Evolutionary conservation across 2,329 filamentous ascomycete species (phyloP).

Genomic region (Claviceps fusiformis): DNA sequence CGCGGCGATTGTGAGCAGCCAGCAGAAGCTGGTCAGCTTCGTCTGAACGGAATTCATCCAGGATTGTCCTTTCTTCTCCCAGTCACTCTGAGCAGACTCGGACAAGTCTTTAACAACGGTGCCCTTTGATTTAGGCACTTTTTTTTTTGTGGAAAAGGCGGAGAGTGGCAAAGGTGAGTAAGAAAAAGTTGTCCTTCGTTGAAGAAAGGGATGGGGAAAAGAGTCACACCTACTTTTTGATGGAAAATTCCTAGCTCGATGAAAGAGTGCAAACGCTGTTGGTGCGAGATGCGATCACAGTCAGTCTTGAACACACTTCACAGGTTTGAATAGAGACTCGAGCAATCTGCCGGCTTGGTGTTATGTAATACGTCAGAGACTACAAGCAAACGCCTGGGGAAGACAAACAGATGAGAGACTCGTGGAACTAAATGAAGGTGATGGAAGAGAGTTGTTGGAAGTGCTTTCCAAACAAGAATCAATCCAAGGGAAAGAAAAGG

Average conservation of each 20-base stretch:
- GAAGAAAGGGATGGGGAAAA: background rate
- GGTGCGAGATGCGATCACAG: background rate
- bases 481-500: background rate
- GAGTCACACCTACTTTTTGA: background rate
- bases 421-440: background rate
- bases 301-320: background rate
- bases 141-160: background rate
- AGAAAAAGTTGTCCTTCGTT: background rate
- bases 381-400: conserved; percentile 1
- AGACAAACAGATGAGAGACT: background rate
- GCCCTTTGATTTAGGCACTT: conserved; percentile 1
- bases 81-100: background rate
- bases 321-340: background rate
- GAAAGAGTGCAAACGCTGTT: background rate
- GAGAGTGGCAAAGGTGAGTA: background rate
- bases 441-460: background rate
- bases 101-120: background rate
- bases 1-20: conserved; percentile 1
- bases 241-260: background rate
- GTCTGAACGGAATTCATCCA: background rate
- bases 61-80: background rate
- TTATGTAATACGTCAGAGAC: background rate
- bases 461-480: background rate
- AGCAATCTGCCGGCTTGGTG: conserved; percentile 1
- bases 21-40: conserved; percentile 4